Conservation (phyloP, 2,329 filamentous ascomycete genomes). For the Fusarium denticulatum region DNA sequence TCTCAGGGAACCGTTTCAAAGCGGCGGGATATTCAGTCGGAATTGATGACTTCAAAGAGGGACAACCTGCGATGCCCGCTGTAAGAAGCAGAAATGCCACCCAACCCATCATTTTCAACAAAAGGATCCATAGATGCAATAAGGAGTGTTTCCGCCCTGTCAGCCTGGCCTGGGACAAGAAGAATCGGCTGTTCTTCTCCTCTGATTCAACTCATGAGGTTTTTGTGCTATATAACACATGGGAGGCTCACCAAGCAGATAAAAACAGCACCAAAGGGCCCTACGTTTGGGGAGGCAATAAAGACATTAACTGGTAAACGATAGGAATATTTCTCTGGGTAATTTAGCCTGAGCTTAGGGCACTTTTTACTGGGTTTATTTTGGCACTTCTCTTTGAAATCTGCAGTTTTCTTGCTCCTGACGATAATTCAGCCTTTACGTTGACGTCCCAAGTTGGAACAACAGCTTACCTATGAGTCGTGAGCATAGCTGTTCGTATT, state of each 20-base stretch:
- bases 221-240: conserved; percentile 58
- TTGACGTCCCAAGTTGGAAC: conserved; percentile 24
- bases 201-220: conserved; percentile 74
- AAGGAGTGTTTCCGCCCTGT: conserved; percentile 70
- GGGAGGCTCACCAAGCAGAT: neutral
- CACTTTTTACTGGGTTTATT: neutral
- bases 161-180: conserved; percentile 62
- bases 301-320: neutral
- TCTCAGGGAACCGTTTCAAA: conserved; percentile 53
- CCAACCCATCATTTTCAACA: conserved; percentile 65
- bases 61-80: conserved; percentile 53
- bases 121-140: neutral
- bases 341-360: neutral
- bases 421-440: conserved; percentile 35
- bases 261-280: neutral
- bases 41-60: conserved; percentile 53
- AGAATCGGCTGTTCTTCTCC: conserved; percentile 69
- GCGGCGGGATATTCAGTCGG: conserved; percentile 60
- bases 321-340: neutral
- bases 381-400: neutral
- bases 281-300: neutral
- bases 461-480: neutral
- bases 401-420: neutral
- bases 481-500: neutral
- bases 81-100: conserved; percentile 58